A percentile compares a stretch with the other conserved stretches of the same genome.
These are phyloP conservation scores for Diaporthe aspalathi DNA, from an alignment of 2,329 filamentous ascomycete species.

Conservation along the genomic window DNA sequence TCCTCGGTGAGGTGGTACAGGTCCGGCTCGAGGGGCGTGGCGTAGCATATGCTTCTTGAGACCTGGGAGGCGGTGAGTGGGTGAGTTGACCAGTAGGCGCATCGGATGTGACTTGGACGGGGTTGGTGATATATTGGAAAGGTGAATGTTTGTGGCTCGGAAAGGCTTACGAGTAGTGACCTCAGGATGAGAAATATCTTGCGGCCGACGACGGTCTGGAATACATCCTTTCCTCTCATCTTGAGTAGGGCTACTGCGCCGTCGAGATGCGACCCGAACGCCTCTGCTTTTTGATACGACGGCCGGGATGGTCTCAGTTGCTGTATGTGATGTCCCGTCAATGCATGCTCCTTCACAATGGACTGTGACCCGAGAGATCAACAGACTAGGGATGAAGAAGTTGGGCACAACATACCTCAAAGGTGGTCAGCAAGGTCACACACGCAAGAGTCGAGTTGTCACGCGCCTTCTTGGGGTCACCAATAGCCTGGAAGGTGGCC, in stretches of 20 bases:
- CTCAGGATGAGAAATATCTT: slow-evolving; percentile 37
- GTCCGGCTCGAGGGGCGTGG: slow-evolving; percentile 37
- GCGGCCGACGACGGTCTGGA: slow-evolving; percentile 38
- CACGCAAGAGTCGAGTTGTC: slow-evolving; percentile 39
- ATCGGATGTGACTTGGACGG: no score
- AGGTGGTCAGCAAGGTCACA: slow-evolving; percentile 37
- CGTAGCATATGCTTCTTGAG: slow-evolving; percentile 38
- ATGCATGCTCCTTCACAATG: neutral
- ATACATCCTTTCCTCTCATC: slow-evolving; percentile 36
- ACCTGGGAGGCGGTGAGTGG: neutral
- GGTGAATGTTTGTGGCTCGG: neutral
- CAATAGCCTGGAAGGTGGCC: slow-evolving; percentile 37
- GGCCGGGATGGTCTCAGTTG: slow-evolving; percentile 38
- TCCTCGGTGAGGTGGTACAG: slow-evolving; percentile 32
- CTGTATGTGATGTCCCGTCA: slow-evolving; percentile 8
- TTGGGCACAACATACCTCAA: slow-evolving; percentile 29
- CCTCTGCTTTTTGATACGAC: slow-evolving; percentile 36
- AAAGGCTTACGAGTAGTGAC: slow-evolving; percentile 35
- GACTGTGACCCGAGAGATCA: neutral
- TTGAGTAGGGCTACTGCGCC: slow-evolving; percentile 37
- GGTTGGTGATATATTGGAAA: neutral
- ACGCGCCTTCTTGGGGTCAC: slow-evolving; percentile 32
- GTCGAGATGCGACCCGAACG: slow-evolving; percentile 37
- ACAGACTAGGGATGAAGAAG: neutral
- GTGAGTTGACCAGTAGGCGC: neutral